Evolutionary conservation across 257 asterid species (phyloP), one percentile per base, ranked within the genome.

Genomic region (Lavandula angustifolia): DNA sequence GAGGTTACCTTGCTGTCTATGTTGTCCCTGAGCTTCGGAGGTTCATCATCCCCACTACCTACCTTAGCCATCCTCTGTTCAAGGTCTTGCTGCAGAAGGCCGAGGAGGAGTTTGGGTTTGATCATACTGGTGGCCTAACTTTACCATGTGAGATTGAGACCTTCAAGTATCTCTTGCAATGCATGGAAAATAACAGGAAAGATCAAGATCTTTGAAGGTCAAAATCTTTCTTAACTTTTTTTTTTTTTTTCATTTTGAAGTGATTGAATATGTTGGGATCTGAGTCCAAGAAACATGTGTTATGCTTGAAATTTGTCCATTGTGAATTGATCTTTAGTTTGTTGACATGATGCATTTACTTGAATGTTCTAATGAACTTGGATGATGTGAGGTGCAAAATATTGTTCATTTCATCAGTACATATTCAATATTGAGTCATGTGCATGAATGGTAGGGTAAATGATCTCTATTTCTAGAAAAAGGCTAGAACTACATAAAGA

Each of bases 71-170:
- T 61, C 87, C 87, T 2, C 66, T 79, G 63, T 84, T 84, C 53
- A 78, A 78, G 68, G 82, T 79, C 59, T 70, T 84, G 77, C 76
- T 84, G 38, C 83, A 81, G 11, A 76, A 81, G 74, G 87, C 72
- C 7, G 90, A 84, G 77, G 90, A 84, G 74, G 90, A 84, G 79
- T 84, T 74, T 16, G 90, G 90, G 40, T 81, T 76, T 27, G 81
- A 84, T 52, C 83, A 79, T 7, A 53, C 78, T 35, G 89, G 89
- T 4, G 87, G 83, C 6, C 80, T 84, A 10, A 79, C 85, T 1
- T 69, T 84, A 58, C 89, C 89, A 1, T 84, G 89, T 38, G 89
- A 81, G 69, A 84, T 71, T 9, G 87, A 83, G 86, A 83, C 88
- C 29, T 83, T 83, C 73, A 83, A 83, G 84, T 83, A 77, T 70